phyloP scores from a whole-genome alignment of 2,329 filamentous ascomycete species.

The Ascochyta fabae region DNA sequence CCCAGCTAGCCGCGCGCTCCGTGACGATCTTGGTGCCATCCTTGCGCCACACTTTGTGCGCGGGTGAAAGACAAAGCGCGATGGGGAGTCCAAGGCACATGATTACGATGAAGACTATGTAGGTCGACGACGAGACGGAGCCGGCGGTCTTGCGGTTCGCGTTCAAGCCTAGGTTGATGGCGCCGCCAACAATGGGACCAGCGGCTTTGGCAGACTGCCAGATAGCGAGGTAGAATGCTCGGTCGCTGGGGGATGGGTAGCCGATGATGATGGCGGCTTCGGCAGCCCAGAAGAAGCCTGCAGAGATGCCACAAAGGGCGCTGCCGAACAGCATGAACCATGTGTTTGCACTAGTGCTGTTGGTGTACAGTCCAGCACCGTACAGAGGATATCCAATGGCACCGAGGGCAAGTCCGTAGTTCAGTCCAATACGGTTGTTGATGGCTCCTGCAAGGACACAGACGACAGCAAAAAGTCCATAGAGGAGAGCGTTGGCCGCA shows the following conservation, averaged over 20 bases:
- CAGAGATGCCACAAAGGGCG: conserved; percentile 48
- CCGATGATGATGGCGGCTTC: conserved; percentile 52
- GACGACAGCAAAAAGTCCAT: conserved; percentile 42
- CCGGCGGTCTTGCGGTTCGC: conserved; percentile 47
- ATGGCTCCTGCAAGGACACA: conserved; percentile 46
- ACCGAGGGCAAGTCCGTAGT: conserved; percentile 50
- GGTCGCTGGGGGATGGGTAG: conserved; percentile 48
- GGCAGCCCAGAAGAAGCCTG: conserved; percentile 53
- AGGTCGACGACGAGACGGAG: conserved; percentile 50
- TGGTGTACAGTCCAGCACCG: conserved; percentile 50
- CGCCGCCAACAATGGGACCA: conserved; percentile 56
- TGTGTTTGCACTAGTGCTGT: conserved; percentile 47
- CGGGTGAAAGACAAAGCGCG: conserved; percentile 53
- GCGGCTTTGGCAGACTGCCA: conserved; percentile 47
- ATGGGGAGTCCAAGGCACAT: conserved; percentile 55
- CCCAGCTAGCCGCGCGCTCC: conserved; percentile 31
- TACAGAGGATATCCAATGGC: conserved; percentile 53
- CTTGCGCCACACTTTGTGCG: conserved; percentile 53
- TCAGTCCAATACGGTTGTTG: conserved; percentile 47
- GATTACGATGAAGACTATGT: conserved; percentile 56
- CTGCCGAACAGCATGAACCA: conserved; percentile 52
- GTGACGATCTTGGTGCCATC: conserved; percentile 49
- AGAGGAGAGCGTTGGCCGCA: conserved; percentile 43
- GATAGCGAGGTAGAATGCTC: conserved; percentile 46
- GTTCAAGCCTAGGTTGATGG: conserved; percentile 59